phyloP scores from a whole-genome alignment of 768 basidiomycete genomes.

The Suillus lakei region DNA sequence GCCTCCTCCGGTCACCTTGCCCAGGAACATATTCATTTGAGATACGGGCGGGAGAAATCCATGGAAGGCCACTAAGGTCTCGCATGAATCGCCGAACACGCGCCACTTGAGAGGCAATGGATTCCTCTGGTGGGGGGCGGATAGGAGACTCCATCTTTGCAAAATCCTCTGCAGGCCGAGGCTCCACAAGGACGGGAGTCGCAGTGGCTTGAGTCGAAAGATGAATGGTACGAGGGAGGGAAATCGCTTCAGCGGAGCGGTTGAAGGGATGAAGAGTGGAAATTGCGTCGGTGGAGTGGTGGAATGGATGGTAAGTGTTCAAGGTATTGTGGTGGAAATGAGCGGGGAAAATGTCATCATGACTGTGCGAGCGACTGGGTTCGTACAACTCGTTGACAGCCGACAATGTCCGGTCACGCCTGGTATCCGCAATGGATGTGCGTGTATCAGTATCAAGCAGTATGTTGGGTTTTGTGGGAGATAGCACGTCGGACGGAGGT shows the following conservation, averaged over 20 bases:
- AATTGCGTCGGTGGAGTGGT: constrained; percentile 1
- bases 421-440: constrained; percentile 11
- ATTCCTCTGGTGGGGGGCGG: constrained; percentile 42
- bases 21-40: constrained; percentile 55
- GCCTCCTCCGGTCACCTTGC: constrained; percentile 31
- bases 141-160: constrained; percentile 52
- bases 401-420: constrained; percentile 2
- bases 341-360: constrained; percentile 1
- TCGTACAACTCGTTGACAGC: constrained; percentile 6
- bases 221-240: constrained; percentile 8
- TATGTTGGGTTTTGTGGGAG: constrained; percentile 1
- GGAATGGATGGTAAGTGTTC: constrained; percentile 2
- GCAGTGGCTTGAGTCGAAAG: constrained; percentile 23
- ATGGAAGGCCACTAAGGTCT: constrained; percentile 48
- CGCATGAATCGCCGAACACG: constrained; percentile 42
- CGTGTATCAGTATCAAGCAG: not conserved
- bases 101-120: constrained; percentile 39
- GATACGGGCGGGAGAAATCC: constrained; percentile 50
- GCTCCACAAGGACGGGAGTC: constrained; percentile 47
- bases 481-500: not conserved
- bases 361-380: constrained; percentile 1
- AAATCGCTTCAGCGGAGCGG: not conserved
- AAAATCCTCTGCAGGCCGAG: constrained; percentile 49
- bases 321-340: not conserved
- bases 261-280: constrained; percentile 2